Evolutionary conservation across 2,329 filamentous ascomycete genomes (phyloP).

Genomic region (Setomelanomma holmii): DNA sequence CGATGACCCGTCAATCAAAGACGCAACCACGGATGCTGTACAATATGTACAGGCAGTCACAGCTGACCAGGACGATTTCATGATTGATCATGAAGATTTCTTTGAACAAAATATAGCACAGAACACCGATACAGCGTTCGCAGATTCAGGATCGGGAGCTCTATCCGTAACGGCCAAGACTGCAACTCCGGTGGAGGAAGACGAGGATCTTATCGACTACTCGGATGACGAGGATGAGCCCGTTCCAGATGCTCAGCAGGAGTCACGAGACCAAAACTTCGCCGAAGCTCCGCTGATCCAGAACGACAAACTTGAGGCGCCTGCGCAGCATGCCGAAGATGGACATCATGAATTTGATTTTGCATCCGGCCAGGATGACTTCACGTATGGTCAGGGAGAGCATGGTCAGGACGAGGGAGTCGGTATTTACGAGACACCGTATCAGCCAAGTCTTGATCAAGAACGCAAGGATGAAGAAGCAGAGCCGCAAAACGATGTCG

Average conservation of each 20-base stretch:
- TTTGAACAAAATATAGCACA: slow-evolving; percentile 36
- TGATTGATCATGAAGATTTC: slow-evolving; percentile 45
- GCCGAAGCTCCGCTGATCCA: background rate
- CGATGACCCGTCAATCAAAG: slow-evolving; percentile 65
- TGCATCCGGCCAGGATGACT: background rate
- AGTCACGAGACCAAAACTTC: background rate
- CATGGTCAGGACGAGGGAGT: background rate
- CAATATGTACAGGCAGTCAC: slow-evolving; percentile 20
- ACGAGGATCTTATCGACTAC: slow-evolving; percentile 41
- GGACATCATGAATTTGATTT: background rate
- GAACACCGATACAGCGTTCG: slow-evolving; percentile 14
- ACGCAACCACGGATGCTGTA: slow-evolving; percentile 48
- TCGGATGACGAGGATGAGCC: slow-evolving; percentile 34
- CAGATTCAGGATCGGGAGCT: slow-evolving; percentile 4
- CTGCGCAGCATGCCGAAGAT: background rate
- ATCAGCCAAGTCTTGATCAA: background rate
- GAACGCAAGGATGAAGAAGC: slow-evolving; percentile 1
- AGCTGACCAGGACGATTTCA: slow-evolving; percentile 44
- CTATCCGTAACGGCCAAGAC: background rate
- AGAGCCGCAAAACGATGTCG: background rate
- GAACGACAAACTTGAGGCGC: background rate
- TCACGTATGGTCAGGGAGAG: background rate
- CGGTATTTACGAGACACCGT: background rate
- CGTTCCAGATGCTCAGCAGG: slow-evolving; percentile 12
- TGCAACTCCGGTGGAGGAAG: slow-evolving; percentile 13